These are phyloP conservation scores for Volvariella surrecta DNA, from an alignment of 1,284 basidiomycete species.

Conservation along the genomic window DNA sequence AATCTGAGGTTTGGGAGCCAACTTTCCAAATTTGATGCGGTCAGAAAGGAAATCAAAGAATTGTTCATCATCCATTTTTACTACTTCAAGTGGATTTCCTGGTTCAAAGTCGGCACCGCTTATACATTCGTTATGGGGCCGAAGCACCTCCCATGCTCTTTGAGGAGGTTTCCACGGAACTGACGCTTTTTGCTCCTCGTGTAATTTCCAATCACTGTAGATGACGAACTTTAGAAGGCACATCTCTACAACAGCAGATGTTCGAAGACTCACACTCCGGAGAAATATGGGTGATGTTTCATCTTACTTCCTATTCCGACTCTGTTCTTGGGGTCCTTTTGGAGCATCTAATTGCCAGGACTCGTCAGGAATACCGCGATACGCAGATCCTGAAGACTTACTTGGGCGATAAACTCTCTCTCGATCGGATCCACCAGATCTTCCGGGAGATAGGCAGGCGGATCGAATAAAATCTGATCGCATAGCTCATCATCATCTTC, in stretches of 20 bases:
- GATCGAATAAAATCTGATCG: slow-evolving; percentile 16
- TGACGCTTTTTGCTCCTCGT: slow-evolving; percentile 14
- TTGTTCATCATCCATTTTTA: neutral
- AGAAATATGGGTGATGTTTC: slow-evolving; percentile 20
- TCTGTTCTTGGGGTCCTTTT: slow-evolving; percentile 18
- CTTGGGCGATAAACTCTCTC: slow-evolving; percentile 16
- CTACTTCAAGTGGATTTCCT: neutral
- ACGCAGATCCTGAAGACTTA: neutral
- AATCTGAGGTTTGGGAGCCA: too few species aligned
- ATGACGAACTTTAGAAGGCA: slow-evolving; percentile 2
- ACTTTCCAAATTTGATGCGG: neutral
- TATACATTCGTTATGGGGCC: neutral
- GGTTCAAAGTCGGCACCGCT: neutral
- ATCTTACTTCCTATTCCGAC: slow-evolving; percentile 18
- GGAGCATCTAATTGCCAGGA: slow-evolving; percentile 15
- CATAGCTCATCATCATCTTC: slow-evolving; percentile 11
- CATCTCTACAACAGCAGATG: neutral
- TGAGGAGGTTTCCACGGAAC: slow-evolving; percentile 17
- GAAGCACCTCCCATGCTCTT: neutral
- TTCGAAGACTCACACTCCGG: slow-evolving; percentile 15
- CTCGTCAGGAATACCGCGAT: neutral
- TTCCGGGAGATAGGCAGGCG: slow-evolving; percentile 11
- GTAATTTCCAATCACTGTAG: slow-evolving; percentile 17
- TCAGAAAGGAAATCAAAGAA: neutral
- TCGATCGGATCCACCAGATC: slow-evolving; percentile 18